Evolutionary conservation across 2,329 filamentous ascomycete genomes (phyloP).

Genomic region (Botryotinia globosa): DNA sequence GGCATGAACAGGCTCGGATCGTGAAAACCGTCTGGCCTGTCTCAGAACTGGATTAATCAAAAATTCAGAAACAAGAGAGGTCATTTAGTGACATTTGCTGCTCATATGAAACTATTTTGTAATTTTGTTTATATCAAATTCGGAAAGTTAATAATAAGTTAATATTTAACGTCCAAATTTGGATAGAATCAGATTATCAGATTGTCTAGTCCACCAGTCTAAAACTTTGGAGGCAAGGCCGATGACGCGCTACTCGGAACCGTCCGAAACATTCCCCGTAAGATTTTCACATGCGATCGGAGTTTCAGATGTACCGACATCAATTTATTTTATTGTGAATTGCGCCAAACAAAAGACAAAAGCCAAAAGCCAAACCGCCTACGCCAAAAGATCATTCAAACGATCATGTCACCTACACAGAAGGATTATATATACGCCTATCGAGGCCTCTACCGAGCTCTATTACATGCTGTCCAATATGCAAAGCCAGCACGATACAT

Average conservation of each 20-base stretch:
- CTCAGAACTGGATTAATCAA: slow-evolving; percentile 64
- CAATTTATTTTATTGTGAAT: neutral
- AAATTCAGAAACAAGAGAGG: slow-evolving; percentile 62
- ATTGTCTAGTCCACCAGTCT: slow-evolving; percentile 6
- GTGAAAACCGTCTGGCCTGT: slow-evolving; percentile 62
- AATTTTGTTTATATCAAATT: neutral
- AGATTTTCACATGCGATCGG: slow-evolving; percentile 18
- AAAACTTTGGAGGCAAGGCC: slow-evolving; percentile 10
- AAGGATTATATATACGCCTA: slow-evolving; percentile 61
- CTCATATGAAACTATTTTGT: slow-evolving; percentile 24
- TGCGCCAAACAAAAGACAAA: neutral
- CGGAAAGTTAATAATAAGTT: neutral
- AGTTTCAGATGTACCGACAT: neutral
- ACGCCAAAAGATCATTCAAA: neutral
- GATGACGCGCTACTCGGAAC: slow-evolving; percentile 24
- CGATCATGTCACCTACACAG: neutral
- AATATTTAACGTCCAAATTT: slow-evolving; percentile 1
- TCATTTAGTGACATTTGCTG: slow-evolving; percentile 46
- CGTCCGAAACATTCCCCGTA: slow-evolving; percentile 14
- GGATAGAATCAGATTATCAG: neutral
- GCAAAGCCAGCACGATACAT: slow-evolving; percentile 65
- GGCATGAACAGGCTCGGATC: slow-evolving; percentile 37
- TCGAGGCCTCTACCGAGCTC: slow-evolving; percentile 63
- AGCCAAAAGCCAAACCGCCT: neutral
- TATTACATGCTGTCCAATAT: slow-evolving; percentile 69